phyloP scores from a whole-genome alignment of 768 basidiomycete genomes.

The Mycena kentingensis region DNA sequence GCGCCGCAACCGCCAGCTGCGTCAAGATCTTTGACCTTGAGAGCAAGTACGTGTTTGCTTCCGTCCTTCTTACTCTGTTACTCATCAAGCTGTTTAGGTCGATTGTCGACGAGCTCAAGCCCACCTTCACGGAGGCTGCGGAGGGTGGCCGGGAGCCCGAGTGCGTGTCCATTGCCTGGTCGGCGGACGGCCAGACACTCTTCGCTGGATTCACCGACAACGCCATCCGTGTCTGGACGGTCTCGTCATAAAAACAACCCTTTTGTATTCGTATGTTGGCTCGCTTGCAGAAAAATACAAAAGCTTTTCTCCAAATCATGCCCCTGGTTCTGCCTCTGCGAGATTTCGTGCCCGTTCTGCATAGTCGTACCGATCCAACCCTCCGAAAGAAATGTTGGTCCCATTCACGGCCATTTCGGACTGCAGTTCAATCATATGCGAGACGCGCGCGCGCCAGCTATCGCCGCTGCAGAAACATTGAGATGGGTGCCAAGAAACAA shows the following conservation, averaged over 20 bases:
- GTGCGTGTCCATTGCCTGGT: slow-evolving; percentile 98
- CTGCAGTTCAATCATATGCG: slow-evolving; percentile 74
- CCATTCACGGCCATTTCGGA: slow-evolving; percentile 60
- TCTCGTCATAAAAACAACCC: slow-evolving; percentile 58
- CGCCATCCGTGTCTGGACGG: slow-evolving; percentile 90
- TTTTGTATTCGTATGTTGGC: slow-evolving; percentile 7
- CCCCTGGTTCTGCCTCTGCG: slow-evolving; percentile 43
- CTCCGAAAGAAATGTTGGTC: slow-evolving; percentile 76
- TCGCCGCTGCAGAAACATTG: slow-evolving; percentile 55
- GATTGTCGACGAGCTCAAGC: slow-evolving; percentile 98
- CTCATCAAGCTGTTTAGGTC: slow-evolving; percentile 53
- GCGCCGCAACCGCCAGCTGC: slow-evolving; percentile 94
- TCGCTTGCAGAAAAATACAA: slow-evolving; percentile 19
- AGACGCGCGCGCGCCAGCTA: slow-evolving; percentile 75
- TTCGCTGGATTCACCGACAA: slow-evolving; percentile 98
- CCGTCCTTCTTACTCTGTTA: background rate
- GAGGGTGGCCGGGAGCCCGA: slow-evolving; percentile 79
- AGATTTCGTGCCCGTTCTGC: slow-evolving; percentile 64
- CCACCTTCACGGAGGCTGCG: slow-evolving; percentile 81
- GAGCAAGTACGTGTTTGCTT: slow-evolving; percentile 77
- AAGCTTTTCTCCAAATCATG: slow-evolving; percentile 22
- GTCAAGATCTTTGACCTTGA: slow-evolving; percentile 99
- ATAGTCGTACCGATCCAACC: slow-evolving; percentile 73
- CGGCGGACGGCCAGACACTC: slow-evolving; percentile 94
- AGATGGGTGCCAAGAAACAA: slow-evolving; percentile 10